A percentile compares a stretch with the other conserved stretches of the same genome.
Evolutionary conservation across 441 rosid genomes (phyloP).

Genomic region (Eutrema salsugineum): DNA sequence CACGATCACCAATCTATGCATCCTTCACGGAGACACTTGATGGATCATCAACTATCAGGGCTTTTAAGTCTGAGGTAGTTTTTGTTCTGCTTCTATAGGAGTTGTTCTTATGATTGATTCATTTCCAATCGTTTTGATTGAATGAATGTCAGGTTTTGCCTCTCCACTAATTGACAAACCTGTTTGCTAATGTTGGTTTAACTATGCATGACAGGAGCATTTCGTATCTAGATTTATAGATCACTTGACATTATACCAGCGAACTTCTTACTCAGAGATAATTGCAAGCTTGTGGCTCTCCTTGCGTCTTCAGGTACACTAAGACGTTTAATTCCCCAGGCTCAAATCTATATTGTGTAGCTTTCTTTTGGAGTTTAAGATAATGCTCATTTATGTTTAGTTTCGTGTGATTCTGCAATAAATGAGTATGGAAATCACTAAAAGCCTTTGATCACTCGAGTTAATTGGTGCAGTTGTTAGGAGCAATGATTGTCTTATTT

Average conservation of each 20-base stretch:
- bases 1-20: slow-evolving; percentile 93
- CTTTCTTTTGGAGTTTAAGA: slow-evolving; percentile 4
- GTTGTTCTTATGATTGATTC: neutral
- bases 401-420: neutral
- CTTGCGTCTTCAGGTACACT: slow-evolving; percentile 89
- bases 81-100: slow-evolving; percentile 1
- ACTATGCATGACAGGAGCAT: slow-evolving; percentile 43
- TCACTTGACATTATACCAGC: slow-evolving; percentile 67
- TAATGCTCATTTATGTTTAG: neutral
- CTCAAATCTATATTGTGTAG: neutral
- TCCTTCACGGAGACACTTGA: slow-evolving; percentile 90
- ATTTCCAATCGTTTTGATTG: neutral
- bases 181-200: neutral
- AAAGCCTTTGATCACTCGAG: neutral
- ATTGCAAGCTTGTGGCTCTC: slow-evolving; percentile 97
- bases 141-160: neutral
- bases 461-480: slow-evolving; percentile 60
- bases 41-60: slow-evolving; percentile 93
- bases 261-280: slow-evolving; percentile 80
- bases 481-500: slow-evolving; percentile 71
- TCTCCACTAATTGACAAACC: neutral
- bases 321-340: neutral
- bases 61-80: slow-evolving; percentile 79
- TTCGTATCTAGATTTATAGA: slow-evolving; percentile 61
- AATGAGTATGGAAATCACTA: neutral